These are phyloP conservation scores for Fusarium verrucosum DNA, from an alignment of 2,329 filamentous ascomycete species.

Conservation along the genomic window DNA sequence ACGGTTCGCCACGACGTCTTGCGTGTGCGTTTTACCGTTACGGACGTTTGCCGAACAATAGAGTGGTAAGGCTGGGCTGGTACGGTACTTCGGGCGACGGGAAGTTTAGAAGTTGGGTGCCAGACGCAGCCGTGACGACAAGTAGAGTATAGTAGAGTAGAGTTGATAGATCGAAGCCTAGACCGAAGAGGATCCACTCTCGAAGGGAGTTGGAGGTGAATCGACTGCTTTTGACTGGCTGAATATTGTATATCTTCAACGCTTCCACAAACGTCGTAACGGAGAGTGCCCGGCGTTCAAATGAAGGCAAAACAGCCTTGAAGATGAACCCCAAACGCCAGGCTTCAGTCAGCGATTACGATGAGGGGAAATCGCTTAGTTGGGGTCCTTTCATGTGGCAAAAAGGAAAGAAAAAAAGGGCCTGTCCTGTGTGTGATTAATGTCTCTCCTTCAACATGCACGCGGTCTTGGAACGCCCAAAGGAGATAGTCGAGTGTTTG, in stretches of 20 bases:
- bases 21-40: slow-evolving; percentile 21
- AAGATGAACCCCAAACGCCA: slow-evolving; percentile 23
- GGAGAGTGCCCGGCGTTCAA: slow-evolving; percentile 26
- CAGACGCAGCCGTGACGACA: slow-evolving; percentile 33
- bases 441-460: neutral
- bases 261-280: slow-evolving; percentile 11
- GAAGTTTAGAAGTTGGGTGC: slow-evolving; percentile 39
- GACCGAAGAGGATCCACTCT: slow-evolving; percentile 39
- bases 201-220: slow-evolving; percentile 28
- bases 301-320: neutral
- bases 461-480: neutral
- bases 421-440: slow-evolving; percentile 1
- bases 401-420: too few relatives aligned
- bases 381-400: slow-evolving; percentile 20
- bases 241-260: slow-evolving; percentile 13
- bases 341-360: slow-evolving; percentile 6
- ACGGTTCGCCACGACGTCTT: slow-evolving; percentile 23
- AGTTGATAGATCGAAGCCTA: slow-evolving; percentile 34
- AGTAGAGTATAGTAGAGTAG: too few relatives aligned
- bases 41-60: slow-evolving; percentile 40
- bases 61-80: slow-evolving; percentile 16
- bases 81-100: slow-evolving; percentile 41
- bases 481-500: slow-evolving; percentile 16
- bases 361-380: slow-evolving; percentile 24
- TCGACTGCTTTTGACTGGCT: slow-evolving; percentile 36